Percentiles rank a stretch among this genome's conserved stretches.
These are phyloP conservation scores for Coniochaeta hoffmannii DNA, from an alignment of 2,329 filamentous ascomycete species.

Conservation along the genomic window DNA sequence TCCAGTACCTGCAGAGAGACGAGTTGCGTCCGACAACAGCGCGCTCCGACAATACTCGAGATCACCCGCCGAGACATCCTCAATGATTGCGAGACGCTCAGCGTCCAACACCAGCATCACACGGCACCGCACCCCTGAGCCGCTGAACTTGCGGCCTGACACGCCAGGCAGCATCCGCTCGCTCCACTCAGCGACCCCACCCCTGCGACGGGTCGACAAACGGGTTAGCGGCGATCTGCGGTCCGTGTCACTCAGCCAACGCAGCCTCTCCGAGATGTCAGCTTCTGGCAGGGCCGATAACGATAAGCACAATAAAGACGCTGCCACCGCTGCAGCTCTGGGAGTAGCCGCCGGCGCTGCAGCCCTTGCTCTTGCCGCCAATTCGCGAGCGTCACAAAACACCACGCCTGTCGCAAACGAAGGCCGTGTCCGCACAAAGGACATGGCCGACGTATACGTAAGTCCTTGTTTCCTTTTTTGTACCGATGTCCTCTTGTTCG, in stretches of 20 bases:
- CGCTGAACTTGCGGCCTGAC: slow-evolving; percentile 50
- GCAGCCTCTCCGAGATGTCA: slow-evolving; percentile 21
- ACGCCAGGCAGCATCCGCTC: slow-evolving; percentile 47
- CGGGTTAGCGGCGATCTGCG: slow-evolving; percentile 71
- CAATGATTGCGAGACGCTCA: slow-evolving; percentile 29
- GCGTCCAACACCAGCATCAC: slow-evolving; percentile 48
- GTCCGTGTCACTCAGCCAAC: slow-evolving; percentile 59
- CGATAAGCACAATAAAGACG: slow-evolving; percentile 27
- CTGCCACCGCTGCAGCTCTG: slow-evolving; percentile 9
- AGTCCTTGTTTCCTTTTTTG: slow-evolving; percentile 36
- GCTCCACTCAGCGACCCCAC: slow-evolving; percentile 47
- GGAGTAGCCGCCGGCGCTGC: slow-evolving; percentile 11
- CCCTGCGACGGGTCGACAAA: slow-evolving; percentile 61
- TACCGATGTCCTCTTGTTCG: background rate
- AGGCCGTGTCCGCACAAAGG: slow-evolving; percentile 74
- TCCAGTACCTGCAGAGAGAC: background rate
- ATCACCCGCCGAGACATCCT: background rate
- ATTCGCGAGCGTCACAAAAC: slow-evolving; percentile 16
- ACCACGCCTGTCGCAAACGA: slow-evolving; percentile 73
- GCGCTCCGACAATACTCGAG: background rate
- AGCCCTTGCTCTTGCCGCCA: slow-evolving; percentile 7
- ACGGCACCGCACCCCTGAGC: slow-evolving; percentile 45
- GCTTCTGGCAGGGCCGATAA: slow-evolving; percentile 19
- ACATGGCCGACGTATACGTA: slow-evolving; percentile 93
- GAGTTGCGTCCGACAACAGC: slow-evolving; percentile 33